Base-by-base conservation (phyloP, 371 early-diverging fungal genomes). In the Gilbertella persicaria region DNA sequence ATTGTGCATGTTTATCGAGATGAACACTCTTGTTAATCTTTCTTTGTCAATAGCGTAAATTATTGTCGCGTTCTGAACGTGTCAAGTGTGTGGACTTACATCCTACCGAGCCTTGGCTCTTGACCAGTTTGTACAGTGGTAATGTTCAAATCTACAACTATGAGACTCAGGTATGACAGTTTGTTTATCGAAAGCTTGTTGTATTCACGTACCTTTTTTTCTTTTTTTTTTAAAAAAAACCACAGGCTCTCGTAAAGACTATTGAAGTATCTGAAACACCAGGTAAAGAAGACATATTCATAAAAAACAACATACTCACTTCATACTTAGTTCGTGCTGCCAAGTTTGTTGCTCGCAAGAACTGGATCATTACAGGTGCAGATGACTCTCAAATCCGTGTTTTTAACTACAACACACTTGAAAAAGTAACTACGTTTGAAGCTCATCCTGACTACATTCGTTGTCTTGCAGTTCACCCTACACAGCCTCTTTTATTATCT, bases 401-500 rank as follows among this genome's bases (percentile, higher is more conserved):
- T 44, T 99, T 94, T 91, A 97, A 99, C 87, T 99, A 99, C 84
- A 98, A 98, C 75, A 99, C 97, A 20, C 94, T 92, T 68, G 96
- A 97, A 66, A 94, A 97, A 62, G 93, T 98, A 10, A 85, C 90
- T 28, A 85, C 87, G 35, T 97, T 99, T 66, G 98, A 99, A 62
- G 99, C 99, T 20, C 99, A 99, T 64, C 84, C 88, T 36, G 99
- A 99, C 68, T 99, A 98, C 69, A 93, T 99, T 65, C 92, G 99
- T 50, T 84, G 89, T 64, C 84, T 99, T 49, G 94, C 98, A 19
- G 93, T 98, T 28, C 97, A 98, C 67, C 93, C 94, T 26, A 91
- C 95, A n/a, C 94, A 91, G 58, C 90, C 95, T 16, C 87, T 87
- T 45, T 80, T 99, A 43, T 80, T 98, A 41, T 92, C 98, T 8